phyloP scores from a whole-genome alignment of 495 filamentous ascomycete species.

The Penicillium cinerascens region DNA sequence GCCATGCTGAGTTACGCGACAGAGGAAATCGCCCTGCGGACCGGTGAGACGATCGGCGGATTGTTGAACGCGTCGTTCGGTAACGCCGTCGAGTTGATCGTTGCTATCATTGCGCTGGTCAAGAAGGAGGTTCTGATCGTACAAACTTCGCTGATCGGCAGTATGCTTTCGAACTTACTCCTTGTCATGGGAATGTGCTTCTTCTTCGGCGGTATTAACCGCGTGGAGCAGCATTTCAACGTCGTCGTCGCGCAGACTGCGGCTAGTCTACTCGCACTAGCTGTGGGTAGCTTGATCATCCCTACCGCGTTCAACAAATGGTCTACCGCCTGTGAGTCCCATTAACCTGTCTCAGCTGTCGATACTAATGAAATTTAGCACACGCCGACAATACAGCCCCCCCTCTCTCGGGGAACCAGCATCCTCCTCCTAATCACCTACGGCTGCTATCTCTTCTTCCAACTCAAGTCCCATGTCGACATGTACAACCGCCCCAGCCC shows the following conservation, averaged over 20 bases:
- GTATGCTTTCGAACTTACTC: conserved; percentile 87
- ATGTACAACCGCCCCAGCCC: conserved; percentile 72
- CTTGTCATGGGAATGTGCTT: conserved; percentile 93
- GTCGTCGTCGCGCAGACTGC: conserved; percentile 91
- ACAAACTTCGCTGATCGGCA: conserved; percentile 87
- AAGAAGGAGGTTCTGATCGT: conserved; percentile 78
- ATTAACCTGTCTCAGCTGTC: no score
- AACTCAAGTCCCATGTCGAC: conserved; percentile 69
- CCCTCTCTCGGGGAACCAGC: conserved; percentile 52
- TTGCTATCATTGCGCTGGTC: conserved; percentile 76
- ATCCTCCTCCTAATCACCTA: conserved; percentile 77
- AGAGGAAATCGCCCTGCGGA: conserved; percentile 51
- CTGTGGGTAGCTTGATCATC: conserved; percentile 78
- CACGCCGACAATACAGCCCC: conserved; percentile 24
- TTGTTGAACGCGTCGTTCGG: conserved; percentile 83
- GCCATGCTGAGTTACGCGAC: conserved; percentile 56
- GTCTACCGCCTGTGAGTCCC: conserved; percentile 32
- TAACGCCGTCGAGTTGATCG: conserved; percentile 90
- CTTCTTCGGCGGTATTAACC: conserved; percentile 79
- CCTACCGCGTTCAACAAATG: conserved; percentile 77
- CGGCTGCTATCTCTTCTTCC: conserved; percentile 73
- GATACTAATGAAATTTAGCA: conserved; percentile 11
- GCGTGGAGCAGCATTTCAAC: conserved; percentile 86
- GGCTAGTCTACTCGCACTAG: conserved; percentile 73
- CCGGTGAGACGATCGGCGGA: conserved; percentile 80